These are phyloP conservation scores for Agaricus bisporus DNA, from an alignment of 768 basidiomycete species.

Conservation along the genomic window DNA sequence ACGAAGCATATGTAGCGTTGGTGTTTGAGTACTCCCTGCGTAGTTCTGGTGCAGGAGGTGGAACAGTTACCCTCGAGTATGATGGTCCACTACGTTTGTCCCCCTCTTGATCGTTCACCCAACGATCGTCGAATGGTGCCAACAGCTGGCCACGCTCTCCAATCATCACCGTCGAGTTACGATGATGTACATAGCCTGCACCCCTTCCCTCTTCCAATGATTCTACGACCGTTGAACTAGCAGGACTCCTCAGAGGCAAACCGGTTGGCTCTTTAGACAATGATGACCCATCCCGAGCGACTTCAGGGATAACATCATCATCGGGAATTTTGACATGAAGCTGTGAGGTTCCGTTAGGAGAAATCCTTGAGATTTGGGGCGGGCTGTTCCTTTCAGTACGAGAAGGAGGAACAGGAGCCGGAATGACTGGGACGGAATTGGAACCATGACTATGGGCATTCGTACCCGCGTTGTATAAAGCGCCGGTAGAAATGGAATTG, in stretches of 20 bases:
- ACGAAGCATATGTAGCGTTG: slow-evolving; percentile 5
- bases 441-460: not conserved
- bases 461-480: slow-evolving; percentile 20
- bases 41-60: slow-evolving; percentile 3
- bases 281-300: not conserved
- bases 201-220: slow-evolving; percentile 7
- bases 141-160: not conserved
- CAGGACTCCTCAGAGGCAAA: not conserved
- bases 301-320: not conserved
- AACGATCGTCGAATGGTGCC: slow-evolving; percentile 2
- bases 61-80: not conserved
- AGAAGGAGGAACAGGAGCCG: not conserved
- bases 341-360: not conserved
- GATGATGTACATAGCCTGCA: not conserved
- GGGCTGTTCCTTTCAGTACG: slow-evolving; percentile 2
- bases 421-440: not conserved
- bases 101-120: slow-evolving; percentile 2
- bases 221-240: slow-evolving; percentile 5
- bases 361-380: not conserved
- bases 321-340: not conserved
- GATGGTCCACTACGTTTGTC: not conserved
- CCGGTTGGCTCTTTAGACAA: not conserved
- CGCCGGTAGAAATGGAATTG: slow-evolving; percentile 33
- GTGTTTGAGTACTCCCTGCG: slow-evolving; percentile 8
- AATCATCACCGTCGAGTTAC: slow-evolving; percentile 1